Percentiles rank a stretch among this genome's conserved stretches.
Conservation (phyloP, 306 rosid species). For the Carpinus fangiana region DNA sequence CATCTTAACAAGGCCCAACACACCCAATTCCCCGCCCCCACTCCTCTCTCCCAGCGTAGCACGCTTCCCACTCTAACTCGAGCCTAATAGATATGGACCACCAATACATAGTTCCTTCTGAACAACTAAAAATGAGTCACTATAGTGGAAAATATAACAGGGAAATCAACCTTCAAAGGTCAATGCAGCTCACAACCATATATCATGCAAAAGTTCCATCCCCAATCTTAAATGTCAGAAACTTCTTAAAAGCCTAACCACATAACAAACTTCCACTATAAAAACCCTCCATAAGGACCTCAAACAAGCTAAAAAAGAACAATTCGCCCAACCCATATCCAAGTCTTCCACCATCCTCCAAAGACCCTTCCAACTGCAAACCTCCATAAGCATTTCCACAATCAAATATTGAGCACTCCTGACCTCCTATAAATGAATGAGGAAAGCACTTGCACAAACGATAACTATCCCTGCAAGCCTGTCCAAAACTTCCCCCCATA, state of each 20-base stretch:
- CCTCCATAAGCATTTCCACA: too few species aligned
- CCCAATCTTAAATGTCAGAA: background rate
- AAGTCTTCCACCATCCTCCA: too few species aligned
- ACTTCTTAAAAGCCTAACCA: background rate
- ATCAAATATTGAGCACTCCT: too few species aligned
- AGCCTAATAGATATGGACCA: background rate
- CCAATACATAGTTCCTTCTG: background rate
- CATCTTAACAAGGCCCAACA: background rate
- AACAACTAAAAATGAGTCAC: background rate
- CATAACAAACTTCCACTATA: background rate
- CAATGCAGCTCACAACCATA: slow-evolving; percentile 1
- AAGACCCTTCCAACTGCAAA: too few species aligned
- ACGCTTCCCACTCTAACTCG: background rate
- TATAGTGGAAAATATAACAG: background rate
- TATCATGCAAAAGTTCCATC: background rate
- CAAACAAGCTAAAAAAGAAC: background rate
- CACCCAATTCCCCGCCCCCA: background rate
- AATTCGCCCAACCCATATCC: too few species aligned
- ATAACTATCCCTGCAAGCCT: too few species aligned
- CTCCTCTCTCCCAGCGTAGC: background rate
- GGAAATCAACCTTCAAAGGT: background rate
- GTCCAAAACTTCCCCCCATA: too few species aligned
- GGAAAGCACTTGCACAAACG: too few species aligned
- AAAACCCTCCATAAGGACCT: background rate
- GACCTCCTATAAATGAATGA: too few species aligned